Evolutionary conservation across 2,329 filamentous ascomycete genomes (phyloP), one percentile per base, ranked within the genome.

Genomic region (Pestalotiopsis sp.): DNA sequence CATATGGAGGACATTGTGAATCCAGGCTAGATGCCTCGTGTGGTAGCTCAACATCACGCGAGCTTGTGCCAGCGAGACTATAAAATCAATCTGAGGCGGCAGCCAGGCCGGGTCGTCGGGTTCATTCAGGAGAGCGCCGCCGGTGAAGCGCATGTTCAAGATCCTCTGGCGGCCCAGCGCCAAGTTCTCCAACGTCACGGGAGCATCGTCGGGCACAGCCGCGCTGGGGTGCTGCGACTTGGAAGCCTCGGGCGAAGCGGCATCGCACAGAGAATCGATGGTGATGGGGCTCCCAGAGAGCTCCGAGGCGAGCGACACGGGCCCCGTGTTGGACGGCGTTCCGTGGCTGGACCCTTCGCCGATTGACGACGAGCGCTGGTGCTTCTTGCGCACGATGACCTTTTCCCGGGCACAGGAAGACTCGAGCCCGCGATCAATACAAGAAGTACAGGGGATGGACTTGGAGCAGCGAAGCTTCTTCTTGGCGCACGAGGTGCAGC

Each of bases 361-460:
- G 31, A 62, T 62, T 14, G 59, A 62, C 31, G 59, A 39, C 13
- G 59, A 36, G 31, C 59, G 59, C 36, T 62, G 59, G n/a, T 62
- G 59, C 31, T 62, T 62, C 59, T 62, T 62, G 59, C 59, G 59
- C 27, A 62, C 59, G 20, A 62, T 62, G 59, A 62, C 59, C 59
- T 62, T 62, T 39, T 62, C 59, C 14, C 59, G 59, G 13, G 59
- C 59, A 36, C 59, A 62, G 11, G 59, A 36, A 2, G 59, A 27
- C 1, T 62, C 59, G 17, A 62, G 59, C 36, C 59, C 59, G 1
- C 59, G 59, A 39, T 62, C 59, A n/a, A 62, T 27, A 31, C 59
- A 62, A 7, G 59, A 62, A 1, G 59, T 62, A 20, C 59, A 62
- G 14, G 59, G 59, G 14, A 62, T 62, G n/a, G 59, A 36, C 59